Percentiles rank a stretch among this genome's conserved stretches.
These are phyloP conservation scores for Trichoderma harzianum DNA, from an alignment of 2,329 filamentous ascomycete species.

Conservation along the genomic window DNA sequence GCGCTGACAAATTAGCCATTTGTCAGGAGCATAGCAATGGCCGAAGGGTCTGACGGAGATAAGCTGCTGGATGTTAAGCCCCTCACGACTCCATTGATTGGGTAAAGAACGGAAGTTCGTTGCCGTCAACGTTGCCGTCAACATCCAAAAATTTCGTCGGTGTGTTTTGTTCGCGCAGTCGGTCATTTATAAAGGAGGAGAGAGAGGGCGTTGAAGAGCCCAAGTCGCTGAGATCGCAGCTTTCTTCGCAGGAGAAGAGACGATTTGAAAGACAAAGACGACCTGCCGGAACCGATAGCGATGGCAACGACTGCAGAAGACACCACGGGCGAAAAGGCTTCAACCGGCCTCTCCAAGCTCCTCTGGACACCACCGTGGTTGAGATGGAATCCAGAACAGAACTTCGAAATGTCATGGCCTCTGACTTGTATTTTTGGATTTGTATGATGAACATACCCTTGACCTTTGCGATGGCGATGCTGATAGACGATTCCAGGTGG, in stretches of 20 bases:
- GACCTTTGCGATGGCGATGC: neutral
- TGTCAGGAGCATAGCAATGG: neutral
- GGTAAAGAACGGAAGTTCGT: neutral
- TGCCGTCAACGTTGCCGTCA: neutral
- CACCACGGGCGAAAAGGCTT: neutral
- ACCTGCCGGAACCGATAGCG: neutral
- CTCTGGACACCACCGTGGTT: constrained; percentile 13
- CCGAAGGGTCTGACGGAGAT: constrained; percentile 9
- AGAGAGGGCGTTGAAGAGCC: neutral
- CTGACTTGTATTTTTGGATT: constrained; percentile 6
- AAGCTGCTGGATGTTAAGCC: neutral
- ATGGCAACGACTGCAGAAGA: neutral
- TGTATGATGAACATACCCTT: neutral
- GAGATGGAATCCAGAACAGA: constrained; percentile 12
- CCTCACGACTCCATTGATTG: neutral
- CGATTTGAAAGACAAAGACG: neutral
- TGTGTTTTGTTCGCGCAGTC: neutral
- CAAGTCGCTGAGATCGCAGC: neutral
- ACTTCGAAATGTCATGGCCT: constrained; percentile 13
- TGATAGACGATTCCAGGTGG: constrained; percentile 19
- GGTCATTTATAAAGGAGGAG: neutral
- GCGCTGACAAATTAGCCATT: constrained; percentile 7
- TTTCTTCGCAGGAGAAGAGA: neutral
- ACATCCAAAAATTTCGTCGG: neutral
- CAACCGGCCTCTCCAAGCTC: neutral